Conservation (phyloP, 768 basidiomycete species). For the Hygrophoropsis aurantiaca region DNA sequence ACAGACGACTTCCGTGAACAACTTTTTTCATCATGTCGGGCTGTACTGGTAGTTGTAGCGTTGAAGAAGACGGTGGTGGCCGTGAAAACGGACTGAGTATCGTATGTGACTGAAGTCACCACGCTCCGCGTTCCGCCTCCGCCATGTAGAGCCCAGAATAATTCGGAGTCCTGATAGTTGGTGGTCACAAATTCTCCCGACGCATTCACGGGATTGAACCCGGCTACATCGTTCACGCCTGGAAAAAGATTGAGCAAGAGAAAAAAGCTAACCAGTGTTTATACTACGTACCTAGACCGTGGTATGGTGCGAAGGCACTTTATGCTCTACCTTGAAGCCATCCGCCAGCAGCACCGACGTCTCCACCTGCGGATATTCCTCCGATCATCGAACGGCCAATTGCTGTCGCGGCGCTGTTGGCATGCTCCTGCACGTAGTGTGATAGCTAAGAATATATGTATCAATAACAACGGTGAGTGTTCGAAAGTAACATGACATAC, state of each 20-base stretch:
- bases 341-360: constrained; percentile 50
- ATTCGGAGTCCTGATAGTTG: constrained; percentile 44
- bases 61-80: constrained; percentile 25
- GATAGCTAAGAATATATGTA: constrained; percentile 15
- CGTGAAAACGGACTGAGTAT: constrained; percentile 36
- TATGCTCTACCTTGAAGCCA: constrained; percentile 53
- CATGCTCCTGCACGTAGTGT: constrained; percentile 40
- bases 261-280: neutral
- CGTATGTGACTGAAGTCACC: constrained; percentile 43
- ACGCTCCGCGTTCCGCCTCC: constrained; percentile 53
- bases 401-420: constrained; percentile 35
- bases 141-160: constrained; percentile 57
- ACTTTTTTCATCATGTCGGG: constrained; percentile 20
- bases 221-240: constrained; percentile 49
- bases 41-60: constrained; percentile 28
- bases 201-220: constrained; percentile 45
- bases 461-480: constrained; percentile 12
- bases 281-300: constrained; percentile 41
- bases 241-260: neutral
- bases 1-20: constrained; percentile 35
- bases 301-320: constrained; percentile 37
- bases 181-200: constrained; percentile 37
- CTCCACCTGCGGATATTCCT: constrained; percentile 35
- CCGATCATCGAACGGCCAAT: constrained; percentile 39
- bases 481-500: constrained; percentile 5